Evolutionary conservation across 2,329 filamentous ascomycete genomes (phyloP).

Genomic region (Colletotrichum plurivorum): DNA sequence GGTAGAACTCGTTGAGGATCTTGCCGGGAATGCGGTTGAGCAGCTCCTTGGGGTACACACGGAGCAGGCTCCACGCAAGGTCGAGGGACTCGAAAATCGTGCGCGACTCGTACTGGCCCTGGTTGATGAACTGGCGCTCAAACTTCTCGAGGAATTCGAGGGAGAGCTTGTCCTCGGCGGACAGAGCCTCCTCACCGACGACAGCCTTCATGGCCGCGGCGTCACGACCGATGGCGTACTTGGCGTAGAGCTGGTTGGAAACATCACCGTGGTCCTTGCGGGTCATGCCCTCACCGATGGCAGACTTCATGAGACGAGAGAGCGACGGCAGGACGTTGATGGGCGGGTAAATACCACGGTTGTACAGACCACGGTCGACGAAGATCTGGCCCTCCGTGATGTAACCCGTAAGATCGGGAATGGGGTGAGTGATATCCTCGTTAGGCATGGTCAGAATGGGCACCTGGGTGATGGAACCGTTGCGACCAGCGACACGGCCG

Average conservation of each 20-base stretch:
- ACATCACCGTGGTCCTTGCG: constrained; percentile 98
- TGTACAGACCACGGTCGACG: constrained; percentile 92
- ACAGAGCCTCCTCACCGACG: constrained; percentile 97
- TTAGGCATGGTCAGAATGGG: constrained; percentile 99
- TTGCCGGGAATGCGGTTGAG: constrained; percentile 95
- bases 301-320: constrained; percentile 99
- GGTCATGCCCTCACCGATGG: constrained; percentile 97
- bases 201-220: constrained; percentile 99
- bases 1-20: constrained; percentile 86
- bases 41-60: constrained; percentile 98
- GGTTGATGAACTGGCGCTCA: constrained; percentile 92
- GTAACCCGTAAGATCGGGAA: constrained; percentile 98
- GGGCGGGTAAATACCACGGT: constrained; percentile 97
- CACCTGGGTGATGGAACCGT: constrained; percentile 99
- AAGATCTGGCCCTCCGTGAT: constrained; percentile 99
- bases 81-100: constrained; percentile 95
- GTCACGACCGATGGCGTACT: constrained; percentile 99
- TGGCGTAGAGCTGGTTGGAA: constrained; percentile 99
- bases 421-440: constrained; percentile 99
- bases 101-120: constrained; percentile 92
- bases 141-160: constrained; percentile 99
- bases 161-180: constrained; percentile 95
- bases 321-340: constrained; percentile 99
- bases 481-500: constrained; percentile 95
- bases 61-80: constrained; percentile 93